Evolutionary conservation across 1,139 yeast genomes (phyloP).

Genomic region (Eremothecium cymbalariae): DNA sequence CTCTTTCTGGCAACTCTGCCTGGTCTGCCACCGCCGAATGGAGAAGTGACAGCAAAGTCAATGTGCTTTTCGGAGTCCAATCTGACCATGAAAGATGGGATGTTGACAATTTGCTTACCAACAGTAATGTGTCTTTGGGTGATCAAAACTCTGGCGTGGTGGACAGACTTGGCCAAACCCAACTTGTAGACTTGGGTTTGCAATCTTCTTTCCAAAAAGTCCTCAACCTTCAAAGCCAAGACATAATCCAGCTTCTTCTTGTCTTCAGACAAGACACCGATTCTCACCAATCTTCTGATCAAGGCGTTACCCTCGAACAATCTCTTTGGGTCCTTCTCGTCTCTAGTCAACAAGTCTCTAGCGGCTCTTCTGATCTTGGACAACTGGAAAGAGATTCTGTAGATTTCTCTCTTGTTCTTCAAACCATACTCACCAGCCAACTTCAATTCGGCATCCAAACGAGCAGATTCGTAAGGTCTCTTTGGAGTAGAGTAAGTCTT

Average conservation of each 20-base stretch:
- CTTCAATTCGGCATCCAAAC: slow-evolving; percentile 98
- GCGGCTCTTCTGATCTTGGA: slow-evolving; percentile 99
- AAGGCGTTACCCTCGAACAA: slow-evolving; percentile 99
- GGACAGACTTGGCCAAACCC: slow-evolving; percentile 99
- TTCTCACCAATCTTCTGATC: slow-evolving; percentile 95
- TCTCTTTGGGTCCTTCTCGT: slow-evolving; percentile 99
- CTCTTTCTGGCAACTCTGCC: slow-evolving; percentile 99
- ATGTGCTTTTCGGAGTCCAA: slow-evolving; percentile 99
- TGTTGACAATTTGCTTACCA: slow-evolving; percentile 98
- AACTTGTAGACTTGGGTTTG: slow-evolving; percentile 99
- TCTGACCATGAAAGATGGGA: slow-evolving; percentile 99
- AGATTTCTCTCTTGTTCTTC: slow-evolving; percentile 99
- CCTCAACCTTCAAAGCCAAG: slow-evolving; percentile 95
- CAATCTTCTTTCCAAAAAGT: slow-evolving; percentile 99
- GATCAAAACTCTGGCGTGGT: slow-evolving; percentile 99
- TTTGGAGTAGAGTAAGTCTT: slow-evolving; percentile 99
- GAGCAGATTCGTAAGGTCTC: slow-evolving; percentile 96
- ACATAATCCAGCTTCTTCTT: slow-evolving; percentile 99
- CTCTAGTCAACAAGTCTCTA: slow-evolving; percentile 99
- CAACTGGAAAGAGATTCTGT: slow-evolving; percentile 97
- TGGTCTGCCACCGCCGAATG: slow-evolving; percentile 99
- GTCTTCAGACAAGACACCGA: slow-evolving; percentile 99
- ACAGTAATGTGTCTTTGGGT: slow-evolving; percentile 99
- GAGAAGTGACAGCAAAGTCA: slow-evolving; percentile 97
- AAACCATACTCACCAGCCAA: slow-evolving; percentile 99